Evolutionary conservation across 169 alveolate species (phyloP), one percentile per base, ranked within the genome.

Genomic region (Plasmodium cynomolgi): DNA sequence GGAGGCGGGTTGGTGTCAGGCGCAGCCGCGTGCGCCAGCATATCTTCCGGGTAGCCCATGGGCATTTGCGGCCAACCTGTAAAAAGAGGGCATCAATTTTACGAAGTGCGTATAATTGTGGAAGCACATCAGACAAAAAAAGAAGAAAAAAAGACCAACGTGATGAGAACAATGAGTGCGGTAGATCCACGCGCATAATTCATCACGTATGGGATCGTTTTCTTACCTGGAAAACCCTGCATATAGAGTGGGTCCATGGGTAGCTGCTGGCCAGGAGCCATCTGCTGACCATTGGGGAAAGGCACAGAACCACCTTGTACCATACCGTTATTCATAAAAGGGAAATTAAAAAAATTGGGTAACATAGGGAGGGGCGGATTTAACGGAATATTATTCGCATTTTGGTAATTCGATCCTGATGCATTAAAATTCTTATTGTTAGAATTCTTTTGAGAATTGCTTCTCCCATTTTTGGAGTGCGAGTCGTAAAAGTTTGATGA

Each of bases 1-100:
- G 93, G 93, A 3, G 93, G 93, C n/a, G 93, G 93, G 8, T 86
- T 86, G 1, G 93, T 86, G n/a, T 86, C 93, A 7, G 93, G 93
- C 2, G 93, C 93, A 26, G 82, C 47, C 8, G 93, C 93, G 37
- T 77, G 84, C 0, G 71, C 85, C 20, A 86, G 62, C 31, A 77
- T 5, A n/a, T 86, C 86, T 4, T 86, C 93, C 68, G 93, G 8
- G 68, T 56, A 86, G 37, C 81, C 81, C 93, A 86, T 77, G 81
- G 93, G 93, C 68, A 86, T 77, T 44, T 86, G 93, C 31, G 86
- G 33, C 93, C 93, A 86, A 34, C 50, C 93, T 86, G 44, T 5
- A 84, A 31, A 73, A 33, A 17, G 20, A 41, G 39, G 71, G 71
- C 15, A n/a, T 75, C 77, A 50, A 8, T 74, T 2, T 68, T 62